Conservation (phyloP, 495 filamentous ascomycete species). For the Penicillium chermesinum region DNA sequence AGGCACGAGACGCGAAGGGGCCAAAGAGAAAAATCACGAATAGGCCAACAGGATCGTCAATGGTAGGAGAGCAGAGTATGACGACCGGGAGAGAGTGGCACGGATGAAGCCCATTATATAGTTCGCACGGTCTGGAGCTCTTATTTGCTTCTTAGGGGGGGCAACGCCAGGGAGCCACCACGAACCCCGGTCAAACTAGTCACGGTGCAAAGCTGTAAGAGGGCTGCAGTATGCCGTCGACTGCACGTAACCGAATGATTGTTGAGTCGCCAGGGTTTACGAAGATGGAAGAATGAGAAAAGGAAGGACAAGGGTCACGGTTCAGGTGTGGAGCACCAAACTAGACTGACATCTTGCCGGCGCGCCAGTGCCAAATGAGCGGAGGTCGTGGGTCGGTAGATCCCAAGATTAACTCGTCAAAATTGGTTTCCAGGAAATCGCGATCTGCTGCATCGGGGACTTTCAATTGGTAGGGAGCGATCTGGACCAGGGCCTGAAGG, state of each 20-base stretch:
- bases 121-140: neutral
- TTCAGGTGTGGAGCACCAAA: neutral
- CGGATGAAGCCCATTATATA: constrained; percentile 19
- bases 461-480: constrained; percentile 6
- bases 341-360: neutral
- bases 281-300: neutral
- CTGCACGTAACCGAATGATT: constrained; percentile 16
- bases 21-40: neutral
- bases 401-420: neutral
- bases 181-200: constrained; percentile 8
- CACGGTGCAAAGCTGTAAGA: constrained; percentile 7
- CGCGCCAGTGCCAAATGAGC: neutral
- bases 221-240: constrained; percentile 14
- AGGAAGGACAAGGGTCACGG: neutral
- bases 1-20: neutral
- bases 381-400: neutral
- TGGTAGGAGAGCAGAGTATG: too few species aligned
- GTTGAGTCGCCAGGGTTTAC: neutral
- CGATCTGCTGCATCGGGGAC: constrained; percentile 8
- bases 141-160: neutral
- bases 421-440: neutral
- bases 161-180: neutral
- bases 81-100: neutral
- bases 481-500: neutral
- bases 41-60: neutral